Evolutionary conservation across 371 early-diverging fungal genomes (phyloP).

Genomic region (Rozella allomycis): DNA sequence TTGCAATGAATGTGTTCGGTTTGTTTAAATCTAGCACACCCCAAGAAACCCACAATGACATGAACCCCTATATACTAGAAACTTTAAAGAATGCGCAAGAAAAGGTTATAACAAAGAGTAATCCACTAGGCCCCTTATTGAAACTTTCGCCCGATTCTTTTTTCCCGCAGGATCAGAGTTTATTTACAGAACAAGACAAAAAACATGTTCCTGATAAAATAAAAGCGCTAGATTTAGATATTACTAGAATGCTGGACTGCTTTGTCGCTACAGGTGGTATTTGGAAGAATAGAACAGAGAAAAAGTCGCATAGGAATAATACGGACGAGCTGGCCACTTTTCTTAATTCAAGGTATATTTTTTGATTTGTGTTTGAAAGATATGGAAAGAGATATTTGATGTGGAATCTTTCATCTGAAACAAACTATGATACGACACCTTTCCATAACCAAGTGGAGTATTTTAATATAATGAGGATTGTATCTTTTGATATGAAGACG

Average conservation of each 20-base stretch:
- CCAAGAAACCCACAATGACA: no score
- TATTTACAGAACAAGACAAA: no score
- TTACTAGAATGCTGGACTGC: conserved; percentile 17
- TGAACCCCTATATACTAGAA: no score
- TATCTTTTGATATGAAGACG: conserved; percentile 7
- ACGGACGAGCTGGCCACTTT: conserved; percentile 16
- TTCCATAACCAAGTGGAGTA: conserved; percentile 16
- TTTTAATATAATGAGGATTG: conserved; percentile 16
- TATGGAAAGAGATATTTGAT: conserved; percentile 17
- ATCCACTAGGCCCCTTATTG: no score
- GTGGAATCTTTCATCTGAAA: conserved; percentile 26
- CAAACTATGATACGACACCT: conserved; percentile 12
- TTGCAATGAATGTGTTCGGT: no score
- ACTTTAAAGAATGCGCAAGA: no score
- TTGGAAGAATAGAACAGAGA: conserved; percentile 12
- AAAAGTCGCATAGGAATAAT: conserved; percentile 12
- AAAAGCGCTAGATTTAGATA: conserved; percentile 12
- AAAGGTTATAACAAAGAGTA: no score
- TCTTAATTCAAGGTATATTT: conserved; percentile 19
- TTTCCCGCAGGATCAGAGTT: no score
- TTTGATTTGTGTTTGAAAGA: no score
- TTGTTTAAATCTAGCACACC: no score
- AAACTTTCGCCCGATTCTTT: no score
- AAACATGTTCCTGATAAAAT: no score
- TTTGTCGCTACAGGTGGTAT: conserved; percentile 17